Percentiles rank a stretch among this genome's conserved stretches.
Evolutionary conservation across 176 grass and related monocot genomes (phyloP).

Genomic region (Avena eriantha): DNA sequence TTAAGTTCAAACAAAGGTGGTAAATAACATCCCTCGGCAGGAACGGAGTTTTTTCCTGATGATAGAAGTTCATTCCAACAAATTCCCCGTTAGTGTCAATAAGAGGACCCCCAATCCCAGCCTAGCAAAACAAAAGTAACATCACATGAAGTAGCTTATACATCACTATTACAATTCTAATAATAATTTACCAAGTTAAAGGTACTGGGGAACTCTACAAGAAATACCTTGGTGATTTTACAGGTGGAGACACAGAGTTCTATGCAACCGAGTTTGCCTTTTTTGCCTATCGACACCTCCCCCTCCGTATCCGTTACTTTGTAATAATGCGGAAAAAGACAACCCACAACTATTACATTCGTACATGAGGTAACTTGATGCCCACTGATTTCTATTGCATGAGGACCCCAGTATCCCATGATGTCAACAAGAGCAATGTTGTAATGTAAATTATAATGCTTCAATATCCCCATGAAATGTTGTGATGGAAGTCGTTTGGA

Average conservation of each 20-base stretch:
- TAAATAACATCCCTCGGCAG: constrained; percentile 5
- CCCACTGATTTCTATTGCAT: not conserved
- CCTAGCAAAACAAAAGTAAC: not conserved
- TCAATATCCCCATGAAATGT: not conserved
- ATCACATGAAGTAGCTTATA: not conserved
- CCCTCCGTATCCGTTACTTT: not conserved
- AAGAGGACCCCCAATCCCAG: constrained; percentile 1
- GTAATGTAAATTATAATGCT: not conserved
- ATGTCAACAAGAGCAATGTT: constrained; percentile 4
- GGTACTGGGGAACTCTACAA: not conserved
- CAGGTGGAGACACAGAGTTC: constrained; percentile 5
- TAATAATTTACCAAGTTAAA: not conserved
- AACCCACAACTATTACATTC: not conserved
- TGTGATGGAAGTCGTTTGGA: not conserved
- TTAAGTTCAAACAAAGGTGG: not conserved
- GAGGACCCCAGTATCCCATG: constrained; percentile 1
- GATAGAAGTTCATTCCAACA: constrained; percentile 19
- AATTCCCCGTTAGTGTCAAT: not conserved
- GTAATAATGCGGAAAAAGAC: not conserved
- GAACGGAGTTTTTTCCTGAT: not conserved
- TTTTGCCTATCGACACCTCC: not conserved
- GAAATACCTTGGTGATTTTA: constrained; percentile 23
- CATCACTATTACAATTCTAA: no score
- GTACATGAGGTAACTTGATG: not conserved
- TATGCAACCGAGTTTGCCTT: not conserved